Percentiles rank a stretch among this genome's conserved stretches.
These are phyloP conservation scores for Dioszegia crocea DNA, from an alignment of 768 basidiomycete species.

Conservation along the genomic window DNA sequence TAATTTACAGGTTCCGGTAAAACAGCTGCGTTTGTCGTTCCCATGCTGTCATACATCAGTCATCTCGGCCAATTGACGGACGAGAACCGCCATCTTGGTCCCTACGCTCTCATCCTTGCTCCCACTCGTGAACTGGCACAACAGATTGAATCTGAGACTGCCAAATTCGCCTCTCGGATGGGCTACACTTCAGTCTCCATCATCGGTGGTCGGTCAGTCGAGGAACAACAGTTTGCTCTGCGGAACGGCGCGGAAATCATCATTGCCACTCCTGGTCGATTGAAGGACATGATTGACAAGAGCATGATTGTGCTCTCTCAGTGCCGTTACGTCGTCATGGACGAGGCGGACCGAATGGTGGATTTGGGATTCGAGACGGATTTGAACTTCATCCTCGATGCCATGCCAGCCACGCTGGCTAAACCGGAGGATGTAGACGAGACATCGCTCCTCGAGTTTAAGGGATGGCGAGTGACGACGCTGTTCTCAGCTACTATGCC, in stretches of 20 bases:
- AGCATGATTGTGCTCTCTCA: slow-evolving; percentile 92
- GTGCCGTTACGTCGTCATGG: slow-evolving; percentile 98
- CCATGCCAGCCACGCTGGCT: slow-evolving; percentile 80
- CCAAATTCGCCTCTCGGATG: slow-evolving; percentile 83
- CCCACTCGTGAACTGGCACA: slow-evolving; percentile 98
- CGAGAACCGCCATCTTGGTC: slow-evolving; percentile 88
- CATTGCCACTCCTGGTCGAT: slow-evolving; percentile 95
- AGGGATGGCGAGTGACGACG: slow-evolving; percentile 68
- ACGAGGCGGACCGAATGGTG: slow-evolving; percentile 99
- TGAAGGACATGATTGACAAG: slow-evolving; percentile 95
- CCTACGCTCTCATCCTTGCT: slow-evolving; percentile 85
- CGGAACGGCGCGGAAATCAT: slow-evolving; percentile 98
- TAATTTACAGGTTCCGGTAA: slow-evolving; percentile 79
- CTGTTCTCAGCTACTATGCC: slow-evolving; percentile 71
- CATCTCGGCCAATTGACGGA: slow-evolving; percentile 79
- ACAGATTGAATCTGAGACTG: slow-evolving; percentile 89
- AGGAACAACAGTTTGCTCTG: slow-evolving; percentile 96
- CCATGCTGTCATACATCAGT: slow-evolving; percentile 92
- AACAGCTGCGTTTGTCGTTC: slow-evolving; percentile 96
- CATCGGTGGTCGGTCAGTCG: slow-evolving; percentile 91
- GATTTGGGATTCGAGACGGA: slow-evolving; percentile 94
- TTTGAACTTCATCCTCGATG: slow-evolving; percentile 88
- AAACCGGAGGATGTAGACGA: slow-evolving; percentile 76
- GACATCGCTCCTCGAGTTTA: slow-evolving; percentile 55
- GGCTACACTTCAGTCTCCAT: slow-evolving; percentile 95